phyloP scores from a whole-genome alignment of 2,329 filamentous ascomycete genomes.

The Fusarium nurragi region DNA sequence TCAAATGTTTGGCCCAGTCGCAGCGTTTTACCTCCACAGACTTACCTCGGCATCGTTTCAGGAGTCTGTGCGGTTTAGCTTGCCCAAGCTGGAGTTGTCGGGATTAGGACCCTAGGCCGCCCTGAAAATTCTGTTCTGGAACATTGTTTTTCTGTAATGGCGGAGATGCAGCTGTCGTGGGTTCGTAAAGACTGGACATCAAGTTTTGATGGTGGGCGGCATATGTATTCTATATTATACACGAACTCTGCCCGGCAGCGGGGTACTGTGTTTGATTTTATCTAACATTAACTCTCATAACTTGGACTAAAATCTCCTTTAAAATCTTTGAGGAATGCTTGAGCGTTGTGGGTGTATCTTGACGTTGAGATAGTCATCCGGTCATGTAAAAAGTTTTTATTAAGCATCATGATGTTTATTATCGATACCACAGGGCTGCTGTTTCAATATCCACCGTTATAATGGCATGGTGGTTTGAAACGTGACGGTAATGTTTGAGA shows the following conservation, averaged over 20 bases:
- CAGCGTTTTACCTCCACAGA: constrained; percentile 9
- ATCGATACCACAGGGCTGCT: constrained; percentile 11
- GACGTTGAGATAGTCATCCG: constrained; percentile 1
- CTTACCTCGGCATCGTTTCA: constrained; percentile 27
- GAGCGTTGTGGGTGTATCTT: not conserved
- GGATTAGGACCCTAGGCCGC: constrained; percentile 12
- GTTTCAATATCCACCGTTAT: constrained; percentile 37
- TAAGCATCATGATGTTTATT: constrained; percentile 4
- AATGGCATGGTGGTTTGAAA: constrained; percentile 27
- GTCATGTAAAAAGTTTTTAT: not conserved
- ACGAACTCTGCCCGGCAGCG: not conserved
- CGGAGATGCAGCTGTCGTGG: constrained; percentile 14
- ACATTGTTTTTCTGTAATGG: constrained; percentile 5
- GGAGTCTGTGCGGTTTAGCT: constrained; percentile 17
- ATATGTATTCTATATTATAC: not conserved
- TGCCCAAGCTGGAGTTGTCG: constrained; percentile 12
- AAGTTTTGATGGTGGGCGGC: not conserved
- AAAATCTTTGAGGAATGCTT: not conserved
- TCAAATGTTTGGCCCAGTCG: constrained; percentile 30
- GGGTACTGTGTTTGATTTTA: constrained; percentile 17
- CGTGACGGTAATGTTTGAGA: constrained; percentile 31
- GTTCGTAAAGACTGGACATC: not conserved
- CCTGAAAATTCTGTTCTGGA: constrained; percentile 25
- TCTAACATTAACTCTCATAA: constrained; percentile 2
- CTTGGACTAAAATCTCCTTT: not conserved